Base-by-base conservation (phyloP, 257 asterid species). In the Nicotiana benthamiana region DNA sequence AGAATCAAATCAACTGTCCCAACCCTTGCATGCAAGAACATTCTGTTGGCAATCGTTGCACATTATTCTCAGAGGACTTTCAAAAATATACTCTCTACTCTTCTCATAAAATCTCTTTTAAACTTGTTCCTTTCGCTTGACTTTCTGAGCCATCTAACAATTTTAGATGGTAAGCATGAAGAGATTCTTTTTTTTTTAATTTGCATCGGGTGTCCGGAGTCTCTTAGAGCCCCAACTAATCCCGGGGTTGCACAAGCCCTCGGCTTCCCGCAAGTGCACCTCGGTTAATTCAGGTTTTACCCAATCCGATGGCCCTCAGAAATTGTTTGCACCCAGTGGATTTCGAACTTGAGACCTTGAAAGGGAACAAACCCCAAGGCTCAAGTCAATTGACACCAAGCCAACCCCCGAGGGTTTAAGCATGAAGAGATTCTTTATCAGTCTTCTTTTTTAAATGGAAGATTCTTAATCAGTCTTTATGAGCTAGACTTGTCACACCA, bases 401-500 rank as follows among this genome's bases (percentile, higher is more conserved):
- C n/a, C n/a, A n/a, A n/a, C n/a, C n/a, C n/a, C n/a, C n/a, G n/a
- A n/a, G n/a, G n/a, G n/a, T n/a, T n/a, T 40, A 20, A 68, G 27
- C 18, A 13, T 40, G 57, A 40, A 12, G 57, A 68, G 77, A 68
- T 68, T 68, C 77, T 40, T 40, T 40, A 40, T 20, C 76, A 68
- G 32, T 40, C n/a, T 67, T 36, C 48, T 40, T 1, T 40, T 40
- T 8, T 0, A 40, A 40, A 40, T 40, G 48, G 11, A 12, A 68
- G 77, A 68, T 68, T 40, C 77, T 20, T 68, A 68, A 68, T 20
- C 76, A 68, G 56, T 40, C n/a, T 67, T 3, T 9, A 68, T 40
- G 76, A 68, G 76, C 56, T 40, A 68, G n/a, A 68, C 77, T 40
- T 68, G 57, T 68, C 77, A 12, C 77, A 68, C 40, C 53, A 68